phyloP scores from a whole-genome alignment of 306 rosid species.

The Gastrolobium bilobum region DNA sequence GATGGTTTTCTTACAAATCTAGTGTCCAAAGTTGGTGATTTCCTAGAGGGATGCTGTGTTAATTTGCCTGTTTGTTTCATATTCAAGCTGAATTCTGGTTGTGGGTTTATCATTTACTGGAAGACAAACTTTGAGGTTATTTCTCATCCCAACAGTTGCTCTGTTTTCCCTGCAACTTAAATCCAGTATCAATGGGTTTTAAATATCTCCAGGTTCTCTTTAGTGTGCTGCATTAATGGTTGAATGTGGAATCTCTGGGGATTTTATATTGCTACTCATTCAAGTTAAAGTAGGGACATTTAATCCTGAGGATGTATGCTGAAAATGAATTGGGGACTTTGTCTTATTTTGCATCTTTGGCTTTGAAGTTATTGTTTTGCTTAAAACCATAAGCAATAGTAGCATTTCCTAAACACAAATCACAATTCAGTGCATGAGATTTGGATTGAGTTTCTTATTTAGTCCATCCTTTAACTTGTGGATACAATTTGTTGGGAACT shows the following conservation, averaged over 20 bases:
- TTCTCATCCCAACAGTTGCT: slow-evolving; percentile 39
- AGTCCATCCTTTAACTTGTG: not conserved
- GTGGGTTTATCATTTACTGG: slow-evolving; percentile 42
- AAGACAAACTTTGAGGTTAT: slow-evolving; percentile 50
- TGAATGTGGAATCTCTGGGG: slow-evolving; percentile 30
- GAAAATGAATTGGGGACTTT: slow-evolving; percentile 1
- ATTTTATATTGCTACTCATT: slow-evolving; percentile 28
- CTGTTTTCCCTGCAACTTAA: slow-evolving; percentile 42
- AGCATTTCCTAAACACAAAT: slow-evolving; percentile 1
- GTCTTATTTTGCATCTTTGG: slow-evolving; percentile 37
- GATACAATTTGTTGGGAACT: slow-evolving; percentile 18
- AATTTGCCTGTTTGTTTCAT: slow-evolving; percentile 42
- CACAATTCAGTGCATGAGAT: not conserved
- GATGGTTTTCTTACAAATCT: slow-evolving; percentile 38
- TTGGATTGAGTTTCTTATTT: not conserved
- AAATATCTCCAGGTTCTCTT: slow-evolving; percentile 32
- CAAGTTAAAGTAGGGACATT: slow-evolving; percentile 4
- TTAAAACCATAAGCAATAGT: not conserved
- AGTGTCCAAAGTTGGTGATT: slow-evolving; percentile 30
- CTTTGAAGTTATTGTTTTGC: slow-evolving; percentile 26
- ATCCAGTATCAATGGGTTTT: slow-evolving; percentile 27
- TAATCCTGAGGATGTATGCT: not conserved
- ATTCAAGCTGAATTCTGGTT: slow-evolving; percentile 49
- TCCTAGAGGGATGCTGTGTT: slow-evolving; percentile 36
- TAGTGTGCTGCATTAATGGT: slow-evolving; percentile 38